Percentiles rank a stretch among this genome's conserved stretches.
Conservation (phyloP, 2,329 filamentous ascomycete genomes). For the Colletotrichum gloeosporioides region DNA sequence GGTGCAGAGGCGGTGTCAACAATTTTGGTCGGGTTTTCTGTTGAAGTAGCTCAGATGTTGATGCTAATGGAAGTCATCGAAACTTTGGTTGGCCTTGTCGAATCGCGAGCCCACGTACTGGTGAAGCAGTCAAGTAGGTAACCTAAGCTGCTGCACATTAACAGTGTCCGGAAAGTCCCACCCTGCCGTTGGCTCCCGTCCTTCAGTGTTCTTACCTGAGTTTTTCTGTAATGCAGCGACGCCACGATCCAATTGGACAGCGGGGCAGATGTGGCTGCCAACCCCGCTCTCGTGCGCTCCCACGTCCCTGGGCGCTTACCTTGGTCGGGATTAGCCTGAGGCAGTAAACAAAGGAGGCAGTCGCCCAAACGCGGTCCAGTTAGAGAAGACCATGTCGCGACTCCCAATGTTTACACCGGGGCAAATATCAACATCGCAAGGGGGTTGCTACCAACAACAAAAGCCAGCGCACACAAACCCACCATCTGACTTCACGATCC, state of each 20-base stretch:
- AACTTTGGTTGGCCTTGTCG: background rate
- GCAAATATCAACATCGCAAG: slow-evolving; percentile 23
- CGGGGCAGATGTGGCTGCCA: background rate
- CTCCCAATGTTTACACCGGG: slow-evolving; percentile 17
- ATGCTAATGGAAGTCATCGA: background rate
- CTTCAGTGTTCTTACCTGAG: background rate
- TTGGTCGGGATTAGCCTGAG: slow-evolving; percentile 1
- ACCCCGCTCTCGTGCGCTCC: background rate
- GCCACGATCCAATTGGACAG: slow-evolving; percentile 3
- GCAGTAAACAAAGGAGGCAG: slow-evolving; percentile 16
- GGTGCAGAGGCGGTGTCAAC: background rate
- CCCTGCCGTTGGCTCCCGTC: background rate
- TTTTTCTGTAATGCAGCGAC: background rate
- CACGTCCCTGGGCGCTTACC: background rate
- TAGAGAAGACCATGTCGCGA: slow-evolving; percentile 14
- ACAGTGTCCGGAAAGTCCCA: background rate
- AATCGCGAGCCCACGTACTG: background rate
- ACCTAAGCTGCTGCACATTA: background rate
- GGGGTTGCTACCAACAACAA: slow-evolving; percentile 25
- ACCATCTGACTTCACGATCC: background rate
- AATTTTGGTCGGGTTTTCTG: background rate
- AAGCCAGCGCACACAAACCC: background rate
- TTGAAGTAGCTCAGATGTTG: background rate
- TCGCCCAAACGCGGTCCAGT: slow-evolving; percentile 17
- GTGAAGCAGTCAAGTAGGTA: background rate